Evolutionary conservation across 2,329 filamentous ascomycete genomes (phyloP).

Genomic region (Aspergillus sp.): DNA sequence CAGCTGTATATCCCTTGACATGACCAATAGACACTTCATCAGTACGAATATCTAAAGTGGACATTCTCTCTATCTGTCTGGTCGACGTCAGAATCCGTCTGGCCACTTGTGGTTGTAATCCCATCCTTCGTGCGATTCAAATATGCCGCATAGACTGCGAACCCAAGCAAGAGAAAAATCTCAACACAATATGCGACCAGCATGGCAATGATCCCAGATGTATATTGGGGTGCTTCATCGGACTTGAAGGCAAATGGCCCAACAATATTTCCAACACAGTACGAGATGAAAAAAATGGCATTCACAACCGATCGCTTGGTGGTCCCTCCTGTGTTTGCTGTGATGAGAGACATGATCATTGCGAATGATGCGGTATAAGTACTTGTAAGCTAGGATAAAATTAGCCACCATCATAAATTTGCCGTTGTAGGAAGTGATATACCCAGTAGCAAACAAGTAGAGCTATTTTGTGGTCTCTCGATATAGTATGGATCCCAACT

Average conservation of each 20-base stretch:
- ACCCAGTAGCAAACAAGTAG: background rate
- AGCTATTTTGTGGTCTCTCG: background rate
- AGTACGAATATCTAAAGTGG: background rate
- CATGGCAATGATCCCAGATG: background rate
- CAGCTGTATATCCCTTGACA: too few species aligned
- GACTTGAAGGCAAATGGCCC: conserved; percentile 20
- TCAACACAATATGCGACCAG: background rate
- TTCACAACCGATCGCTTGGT: conserved; percentile 20
- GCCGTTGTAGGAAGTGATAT: background rate
- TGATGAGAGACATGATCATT: conserved; percentile 1
- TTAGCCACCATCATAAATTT: background rate
- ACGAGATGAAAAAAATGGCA: conserved; percentile 17
- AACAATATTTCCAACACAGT: conserved; percentile 21
- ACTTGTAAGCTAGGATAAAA: background rate
- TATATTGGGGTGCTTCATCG: conserved; percentile 18
- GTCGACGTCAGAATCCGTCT: background rate
- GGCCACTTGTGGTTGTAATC: too few species aligned
- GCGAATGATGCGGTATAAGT: conserved; percentile 1
- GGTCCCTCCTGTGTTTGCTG: conserved; percentile 14
- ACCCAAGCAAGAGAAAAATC: background rate
- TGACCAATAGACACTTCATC: background rate
- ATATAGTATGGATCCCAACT: background rate
- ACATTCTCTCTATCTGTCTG: background rate
- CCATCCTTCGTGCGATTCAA: background rate
- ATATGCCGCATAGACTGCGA: background rate